A percentile compares a stretch with the other conserved stretches of the same genome.
These are phyloP conservation scores for Colletotrichum tropicale DNA, from an alignment of 2,329 filamentous ascomycete genomes.

Conservation along the genomic window DNA sequence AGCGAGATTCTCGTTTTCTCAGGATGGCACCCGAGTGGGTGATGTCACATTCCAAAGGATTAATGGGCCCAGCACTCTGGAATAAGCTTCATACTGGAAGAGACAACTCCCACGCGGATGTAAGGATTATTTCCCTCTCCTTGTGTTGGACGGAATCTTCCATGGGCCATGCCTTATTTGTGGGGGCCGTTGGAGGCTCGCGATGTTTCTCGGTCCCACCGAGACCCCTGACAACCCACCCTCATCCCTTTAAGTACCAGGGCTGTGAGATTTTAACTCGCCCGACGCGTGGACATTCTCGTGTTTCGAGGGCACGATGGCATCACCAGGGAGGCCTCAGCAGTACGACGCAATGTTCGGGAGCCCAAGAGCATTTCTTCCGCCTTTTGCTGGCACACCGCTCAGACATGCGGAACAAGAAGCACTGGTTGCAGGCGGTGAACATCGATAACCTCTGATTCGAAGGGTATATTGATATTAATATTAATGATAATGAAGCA, in stretches of 20 bases:
- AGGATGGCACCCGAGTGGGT: background rate
- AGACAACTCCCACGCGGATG: background rate
- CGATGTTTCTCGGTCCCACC: background rate
- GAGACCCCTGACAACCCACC: background rate
- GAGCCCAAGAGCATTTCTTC: background rate
- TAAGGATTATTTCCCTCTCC: background rate
- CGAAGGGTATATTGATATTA: background rate
- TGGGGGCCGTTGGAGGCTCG: background rate
- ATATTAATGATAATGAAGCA: background rate
- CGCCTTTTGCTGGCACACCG: background rate
- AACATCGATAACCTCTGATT: background rate
- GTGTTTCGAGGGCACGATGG: background rate
- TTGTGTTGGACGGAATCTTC: background rate
- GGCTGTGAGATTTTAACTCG: background rate
- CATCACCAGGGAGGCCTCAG: background rate
- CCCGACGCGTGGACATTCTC: background rate
- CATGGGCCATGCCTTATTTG: background rate
- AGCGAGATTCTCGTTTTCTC: background rate
- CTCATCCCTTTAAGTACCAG: background rate
- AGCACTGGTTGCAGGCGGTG: background rate
- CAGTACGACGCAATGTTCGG: background rate
- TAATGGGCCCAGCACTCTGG: background rate
- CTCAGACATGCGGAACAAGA: background rate
- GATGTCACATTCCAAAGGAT: background rate
- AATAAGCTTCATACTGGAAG: background rate